Percentiles rank a stretch among this genome's conserved stretches.
Conservation (phyloP, 2,329 filamentous ascomycete genomes). For the Thielaviopsis ethacetica region DNA sequence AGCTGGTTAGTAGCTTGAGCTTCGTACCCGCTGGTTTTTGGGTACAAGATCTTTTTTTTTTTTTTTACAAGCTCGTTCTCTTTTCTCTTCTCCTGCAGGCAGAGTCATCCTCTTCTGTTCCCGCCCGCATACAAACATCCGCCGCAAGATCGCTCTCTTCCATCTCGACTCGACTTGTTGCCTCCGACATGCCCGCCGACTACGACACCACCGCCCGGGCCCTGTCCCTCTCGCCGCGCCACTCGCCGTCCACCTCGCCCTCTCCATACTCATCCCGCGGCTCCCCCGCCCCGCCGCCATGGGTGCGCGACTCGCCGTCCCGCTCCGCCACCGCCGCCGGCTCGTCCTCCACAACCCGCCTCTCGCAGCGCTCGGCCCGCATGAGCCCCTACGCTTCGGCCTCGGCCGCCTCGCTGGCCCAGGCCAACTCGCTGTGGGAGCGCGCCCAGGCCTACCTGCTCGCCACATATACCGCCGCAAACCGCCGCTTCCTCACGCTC, state of each 20-base stretch:
- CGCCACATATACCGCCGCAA: slow-evolving; percentile 25
- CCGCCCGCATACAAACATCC: not conserved
- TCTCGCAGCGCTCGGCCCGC: slow-evolving; percentile 19
- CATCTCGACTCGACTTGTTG: not conserved
- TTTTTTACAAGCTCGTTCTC: too few species aligned
- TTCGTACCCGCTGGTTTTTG: too few species aligned
- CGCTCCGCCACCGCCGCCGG: slow-evolving; percentile 8
- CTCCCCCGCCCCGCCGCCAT: slow-evolving; percentile 18
- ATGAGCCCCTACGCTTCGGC: slow-evolving; percentile 14
- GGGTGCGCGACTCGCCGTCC: slow-evolving; percentile 18
- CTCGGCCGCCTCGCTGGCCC: not conserved
- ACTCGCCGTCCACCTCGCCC: slow-evolving; percentile 15
- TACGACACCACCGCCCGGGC: slow-evolving; percentile 33
- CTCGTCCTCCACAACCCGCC: slow-evolving; percentile 9
- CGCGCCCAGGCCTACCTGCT: slow-evolving; percentile 27
- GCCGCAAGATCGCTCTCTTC: not conserved
- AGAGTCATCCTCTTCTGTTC: not conserved
- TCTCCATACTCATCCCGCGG: slow-evolving; percentile 17
- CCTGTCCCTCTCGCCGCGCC: slow-evolving; percentile 26
- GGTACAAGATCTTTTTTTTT: too few species aligned
- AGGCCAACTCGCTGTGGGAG: slow-evolving; percentile 12
- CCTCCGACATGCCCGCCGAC: slow-evolving; percentile 30
- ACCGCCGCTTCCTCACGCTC: slow-evolving; percentile 31
- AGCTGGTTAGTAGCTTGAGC: not conserved
- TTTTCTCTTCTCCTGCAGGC: too few species aligned